These are phyloP conservation scores for Iris macrosiphon DNA, from an alignment of 106 monocot species.

Conservation along the genomic window DNA sequence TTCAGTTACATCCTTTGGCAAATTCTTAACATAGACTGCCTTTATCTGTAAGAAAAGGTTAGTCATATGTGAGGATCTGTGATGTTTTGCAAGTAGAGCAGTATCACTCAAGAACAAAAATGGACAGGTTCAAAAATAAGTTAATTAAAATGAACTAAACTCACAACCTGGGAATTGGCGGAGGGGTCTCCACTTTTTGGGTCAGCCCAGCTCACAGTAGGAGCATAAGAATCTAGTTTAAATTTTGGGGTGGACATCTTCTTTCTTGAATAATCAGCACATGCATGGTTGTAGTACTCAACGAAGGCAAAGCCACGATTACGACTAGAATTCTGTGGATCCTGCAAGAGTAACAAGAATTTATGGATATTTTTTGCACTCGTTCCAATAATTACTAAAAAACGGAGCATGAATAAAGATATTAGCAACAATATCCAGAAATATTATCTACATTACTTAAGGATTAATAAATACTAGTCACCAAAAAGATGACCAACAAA, in stretches of 20 bases:
- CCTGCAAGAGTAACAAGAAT: constrained; percentile 27
- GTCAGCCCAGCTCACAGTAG: constrained; percentile 96
- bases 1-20: constrained; percentile 77
- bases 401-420: too few species aligned
- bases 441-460: too few species aligned
- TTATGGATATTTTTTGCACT: too few species aligned
- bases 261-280: constrained; percentile 88
- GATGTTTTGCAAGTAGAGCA: too few species aligned
- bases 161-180: constrained; percentile 62
- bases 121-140: too few species aligned
- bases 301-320: constrained; percentile 89
- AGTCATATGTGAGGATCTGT: not conserved
- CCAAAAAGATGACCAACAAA: too few species aligned
- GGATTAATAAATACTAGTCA: too few species aligned
- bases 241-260: constrained; percentile 75
- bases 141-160: too few species aligned
- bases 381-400: too few species aligned
- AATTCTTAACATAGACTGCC: constrained; percentile 90
- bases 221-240: constrained; percentile 75
- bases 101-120: too few species aligned
- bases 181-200: constrained; percentile 57
- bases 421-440: too few species aligned
- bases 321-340: constrained; percentile 48
- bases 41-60: constrained; percentile 48
- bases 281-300: constrained; percentile 93